Conservation (phyloP, 83 land plant genomes). For the Picea abies region DNA sequence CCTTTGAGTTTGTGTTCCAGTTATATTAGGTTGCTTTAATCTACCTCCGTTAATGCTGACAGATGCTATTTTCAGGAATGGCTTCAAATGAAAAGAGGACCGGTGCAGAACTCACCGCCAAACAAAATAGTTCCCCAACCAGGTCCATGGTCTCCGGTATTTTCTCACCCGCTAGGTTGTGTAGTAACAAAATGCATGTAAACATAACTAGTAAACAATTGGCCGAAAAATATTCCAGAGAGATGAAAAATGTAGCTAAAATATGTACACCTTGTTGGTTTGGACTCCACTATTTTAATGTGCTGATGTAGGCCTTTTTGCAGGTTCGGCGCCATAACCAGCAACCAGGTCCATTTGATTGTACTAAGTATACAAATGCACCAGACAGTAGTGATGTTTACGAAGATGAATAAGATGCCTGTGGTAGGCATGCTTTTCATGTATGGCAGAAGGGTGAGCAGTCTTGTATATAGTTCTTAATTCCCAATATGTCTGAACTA, state of each 20-base stretch:
- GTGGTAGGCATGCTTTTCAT: neutral
- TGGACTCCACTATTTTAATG: neutral
- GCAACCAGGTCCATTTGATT: constrained; percentile 33
- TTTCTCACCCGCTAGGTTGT: neutral
- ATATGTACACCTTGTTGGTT: neutral
- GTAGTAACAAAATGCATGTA: neutral
- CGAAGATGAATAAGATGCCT: neutral
- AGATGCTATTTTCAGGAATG: constrained; percentile 39
- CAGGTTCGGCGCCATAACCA: constrained; percentile 28
- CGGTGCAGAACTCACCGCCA: constrained; percentile 60
- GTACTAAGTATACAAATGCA: constrained; percentile 26
- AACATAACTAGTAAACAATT: neutral
- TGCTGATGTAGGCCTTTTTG: constrained; percentile 4
- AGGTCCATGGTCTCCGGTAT: constrained; percentile 72
- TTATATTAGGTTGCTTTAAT: constrained; percentile 3
- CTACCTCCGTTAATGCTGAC: constrained; percentile 11
- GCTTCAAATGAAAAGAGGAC: constrained; percentile 46
- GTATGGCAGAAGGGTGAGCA: neutral
- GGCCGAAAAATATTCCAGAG: neutral
- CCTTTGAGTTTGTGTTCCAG: neutral
- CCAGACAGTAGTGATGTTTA: neutral
- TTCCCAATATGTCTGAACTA: neutral
- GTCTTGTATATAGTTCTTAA: neutral
- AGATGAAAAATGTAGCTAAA: neutral
- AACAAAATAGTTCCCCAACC: constrained; percentile 51